Evolutionary conservation across 2,329 filamentous ascomycete species (phyloP).

Genomic region (Exophiala xenobiotica): DNA sequence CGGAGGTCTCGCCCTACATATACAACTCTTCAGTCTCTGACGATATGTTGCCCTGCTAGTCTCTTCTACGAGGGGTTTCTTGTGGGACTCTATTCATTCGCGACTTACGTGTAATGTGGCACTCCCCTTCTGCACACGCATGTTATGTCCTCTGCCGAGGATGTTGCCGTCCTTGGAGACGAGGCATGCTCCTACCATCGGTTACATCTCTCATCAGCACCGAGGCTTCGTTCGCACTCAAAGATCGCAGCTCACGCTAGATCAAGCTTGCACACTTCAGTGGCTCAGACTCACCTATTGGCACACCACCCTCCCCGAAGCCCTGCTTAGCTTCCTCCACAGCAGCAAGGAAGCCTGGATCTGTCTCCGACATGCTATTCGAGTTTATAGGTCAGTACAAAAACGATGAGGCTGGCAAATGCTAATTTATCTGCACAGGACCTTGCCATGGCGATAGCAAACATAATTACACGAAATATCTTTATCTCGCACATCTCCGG

Average conservation of each 20-base stretch:
- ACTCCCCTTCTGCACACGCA: conserved; percentile 70
- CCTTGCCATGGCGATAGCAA: too few relatives aligned
- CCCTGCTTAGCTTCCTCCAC: conserved; percentile 58
- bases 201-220: background rate
- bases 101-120: conserved; percentile 68
- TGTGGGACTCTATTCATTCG: too few relatives aligned
- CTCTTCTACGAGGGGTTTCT: too few relatives aligned
- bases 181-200: conserved; percentile 52
- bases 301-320: conserved; percentile 57
- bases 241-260: background rate
- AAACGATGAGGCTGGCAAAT: background rate
- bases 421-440: background rate
- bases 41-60: background rate
- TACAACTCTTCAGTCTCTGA: background rate
- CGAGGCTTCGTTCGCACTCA: too few relatives aligned
- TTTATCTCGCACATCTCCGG: too few relatives aligned
- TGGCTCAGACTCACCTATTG: conserved; percentile 42
- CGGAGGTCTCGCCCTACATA: conserved; percentile 68
- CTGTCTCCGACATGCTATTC: conserved; percentile 33
- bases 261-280: too few relatives aligned
- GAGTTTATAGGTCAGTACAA: background rate
- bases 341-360: conserved; percentile 57
- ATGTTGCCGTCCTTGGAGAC: conserved; percentile 69
- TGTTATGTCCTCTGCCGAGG: conserved; percentile 71
- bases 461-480: too few relatives aligned